A percentile compares a stretch with the other conserved stretches of the same genome.
phyloP scores from a whole-genome alignment of 1,284 basidiomycete species.

The Sutorius eximius region DNA sequence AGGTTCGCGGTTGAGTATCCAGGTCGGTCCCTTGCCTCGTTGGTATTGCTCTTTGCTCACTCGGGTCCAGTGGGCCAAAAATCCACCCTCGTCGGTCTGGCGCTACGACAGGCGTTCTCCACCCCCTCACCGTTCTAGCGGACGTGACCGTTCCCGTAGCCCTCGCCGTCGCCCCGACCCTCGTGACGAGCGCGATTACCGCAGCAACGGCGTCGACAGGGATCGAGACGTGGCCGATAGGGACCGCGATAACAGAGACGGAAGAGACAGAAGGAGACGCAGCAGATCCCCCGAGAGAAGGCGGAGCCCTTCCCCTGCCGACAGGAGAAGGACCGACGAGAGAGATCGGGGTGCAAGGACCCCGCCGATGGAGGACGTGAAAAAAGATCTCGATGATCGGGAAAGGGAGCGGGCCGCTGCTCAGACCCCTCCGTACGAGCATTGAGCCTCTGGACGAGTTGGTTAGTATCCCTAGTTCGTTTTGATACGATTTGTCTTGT shows the following conservation, averaged over 20 bases:
- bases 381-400: slow-evolving; percentile 48
- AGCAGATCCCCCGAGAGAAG: slow-evolving; percentile 50
- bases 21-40: slow-evolving; percentile 45
- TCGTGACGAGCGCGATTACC: slow-evolving; percentile 44
- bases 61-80: slow-evolving; percentile 78
- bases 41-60: background rate
- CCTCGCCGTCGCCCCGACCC: slow-evolving; percentile 39
- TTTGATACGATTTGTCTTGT: slow-evolving; percentile 1
- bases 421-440: slow-evolving; percentile 53
- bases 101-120: slow-evolving; percentile 69
- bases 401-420: slow-evolving; percentile 36
- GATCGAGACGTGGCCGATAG: slow-evolving; percentile 38
- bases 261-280: slow-evolving; percentile 47
- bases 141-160: slow-evolving; percentile 46
- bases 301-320: slow-evolving; percentile 49
- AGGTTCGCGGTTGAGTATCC: slow-evolving; percentile 78
- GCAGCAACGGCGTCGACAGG: slow-evolving; percentile 41
- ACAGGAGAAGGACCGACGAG: slow-evolving; percentile 47
- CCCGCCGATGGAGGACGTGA: slow-evolving; percentile 43
- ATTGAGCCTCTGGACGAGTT: slow-evolving; percentile 27
- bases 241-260: slow-evolving; percentile 28
- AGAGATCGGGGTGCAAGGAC: slow-evolving; percentile 47
- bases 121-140: slow-evolving; percentile 47
- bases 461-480: slow-evolving; percentile 8
- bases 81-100: slow-evolving; percentile 86